Conservation (phyloP, 148 eudicot species). For the Camellia lanceoleosa region DNA sequence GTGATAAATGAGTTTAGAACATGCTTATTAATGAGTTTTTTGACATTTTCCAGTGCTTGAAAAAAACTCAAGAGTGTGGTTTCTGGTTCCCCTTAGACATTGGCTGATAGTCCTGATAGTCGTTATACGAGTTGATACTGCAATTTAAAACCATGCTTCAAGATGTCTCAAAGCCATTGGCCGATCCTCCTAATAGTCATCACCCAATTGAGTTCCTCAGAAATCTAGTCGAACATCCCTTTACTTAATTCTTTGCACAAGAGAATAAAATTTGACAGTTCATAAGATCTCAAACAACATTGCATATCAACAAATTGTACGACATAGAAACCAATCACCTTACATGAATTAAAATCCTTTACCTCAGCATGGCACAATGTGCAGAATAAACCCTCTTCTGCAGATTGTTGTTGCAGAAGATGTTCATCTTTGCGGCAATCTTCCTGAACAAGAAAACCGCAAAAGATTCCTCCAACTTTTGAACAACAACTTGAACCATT, state of each 20-base stretch:
- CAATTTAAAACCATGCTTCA: too few relatives aligned
- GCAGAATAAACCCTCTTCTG: constrained; percentile 86
- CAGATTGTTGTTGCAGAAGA: constrained; percentile 44
- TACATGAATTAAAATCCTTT: constrained; percentile 18
- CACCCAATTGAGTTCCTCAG: background rate
- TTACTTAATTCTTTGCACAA: background rate
- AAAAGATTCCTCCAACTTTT: constrained; percentile 60
- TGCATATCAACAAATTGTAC: background rate
- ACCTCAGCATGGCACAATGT: constrained; percentile 97
- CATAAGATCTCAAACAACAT: background rate
- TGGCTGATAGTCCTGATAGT: too few relatives aligned
- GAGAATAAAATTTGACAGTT: background rate
- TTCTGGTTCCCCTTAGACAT: too few relatives aligned
- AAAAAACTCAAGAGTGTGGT: too few relatives aligned
- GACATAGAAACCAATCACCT: background rate
- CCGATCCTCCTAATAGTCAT: background rate
- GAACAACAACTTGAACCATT: constrained; percentile 44
- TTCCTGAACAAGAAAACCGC: constrained; percentile 64
- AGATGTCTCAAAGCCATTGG: too few relatives aligned
- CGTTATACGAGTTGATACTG: too few relatives aligned
- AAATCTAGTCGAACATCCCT: background rate
- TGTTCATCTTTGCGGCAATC: constrained; percentile 85
- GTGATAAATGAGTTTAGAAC: too few relatives aligned
- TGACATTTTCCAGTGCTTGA: too few relatives aligned
- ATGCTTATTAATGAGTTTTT: too few relatives aligned